Conservation (phyloP, 2,329 filamentous ascomycete species). For the Didymella lethalis region DNA sequence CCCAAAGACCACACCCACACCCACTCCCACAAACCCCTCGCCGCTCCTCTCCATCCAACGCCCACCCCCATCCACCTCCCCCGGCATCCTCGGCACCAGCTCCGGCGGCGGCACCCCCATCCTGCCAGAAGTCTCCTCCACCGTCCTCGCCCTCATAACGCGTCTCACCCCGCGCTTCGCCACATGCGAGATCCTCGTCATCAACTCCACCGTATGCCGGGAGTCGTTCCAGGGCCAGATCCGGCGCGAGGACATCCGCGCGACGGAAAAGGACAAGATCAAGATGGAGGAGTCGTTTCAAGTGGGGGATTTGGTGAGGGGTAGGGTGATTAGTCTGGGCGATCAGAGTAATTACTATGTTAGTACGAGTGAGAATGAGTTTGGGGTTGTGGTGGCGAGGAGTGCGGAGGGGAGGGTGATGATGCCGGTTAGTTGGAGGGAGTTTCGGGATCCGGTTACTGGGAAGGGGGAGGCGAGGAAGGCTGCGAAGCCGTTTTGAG, state of each 20-base stretch:
- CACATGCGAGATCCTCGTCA: conserved; percentile 83
- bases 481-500: conserved; percentile 83
- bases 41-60: conserved; percentile 51
- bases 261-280: conserved; percentile 95
- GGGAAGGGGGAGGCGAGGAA: conserved; percentile 82
- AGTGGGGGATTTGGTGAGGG: conserved; percentile 89
- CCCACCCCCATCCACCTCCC: conserved; percentile 23
- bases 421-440: conserved; percentile 94
- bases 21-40: conserved; percentile 58
- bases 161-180: conserved; percentile 86
- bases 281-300: conserved; percentile 90
- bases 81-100: conserved; percentile 32
- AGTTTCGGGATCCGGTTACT: conserved; percentile 85
- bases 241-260: conserved; percentile 87
- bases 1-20: conserved; percentile 59
- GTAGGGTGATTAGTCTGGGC: conserved; percentile 86
- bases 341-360: conserved; percentile 96
- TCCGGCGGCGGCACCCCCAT: conserved; percentile 67
- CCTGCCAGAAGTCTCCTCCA: conserved; percentile 80
- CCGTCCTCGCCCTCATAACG: conserved; percentile 84
- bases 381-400: conserved; percentile 91
- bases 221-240: conserved; percentile 88
- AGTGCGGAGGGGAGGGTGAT: conserved; percentile 89
- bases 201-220: conserved; percentile 70
- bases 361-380: conserved; percentile 88